A percentile compares a stretch with the other conserved stretches of the same genome.
Conservation (phyloP, 2,329 filamentous ascomycete genomes). For the Colletotrichum sojae region DNA sequence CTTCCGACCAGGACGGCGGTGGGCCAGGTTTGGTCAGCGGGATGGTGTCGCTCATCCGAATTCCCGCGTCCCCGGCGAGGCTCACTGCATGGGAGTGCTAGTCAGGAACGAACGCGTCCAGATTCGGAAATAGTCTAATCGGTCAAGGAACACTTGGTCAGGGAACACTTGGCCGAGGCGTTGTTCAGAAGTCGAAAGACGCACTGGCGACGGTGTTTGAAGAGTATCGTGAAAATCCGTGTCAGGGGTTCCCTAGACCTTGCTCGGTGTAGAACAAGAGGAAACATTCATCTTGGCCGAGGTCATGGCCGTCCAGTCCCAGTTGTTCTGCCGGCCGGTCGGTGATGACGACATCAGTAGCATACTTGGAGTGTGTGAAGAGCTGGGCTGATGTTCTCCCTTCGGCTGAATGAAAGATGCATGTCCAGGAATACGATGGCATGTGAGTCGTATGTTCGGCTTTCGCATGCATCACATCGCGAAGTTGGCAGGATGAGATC, state of each 20-base stretch:
- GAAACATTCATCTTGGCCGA: neutral
- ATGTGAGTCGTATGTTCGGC: conserved; percentile 22
- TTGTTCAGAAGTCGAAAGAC: conserved; percentile 13
- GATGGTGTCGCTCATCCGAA: conserved; percentile 25
- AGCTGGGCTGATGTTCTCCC: conserved; percentile 11
- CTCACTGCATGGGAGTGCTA: conserved; percentile 21
- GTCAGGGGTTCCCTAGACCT: neutral
- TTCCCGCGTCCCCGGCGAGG: conserved; percentile 8
- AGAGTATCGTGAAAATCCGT: conserved; percentile 18
- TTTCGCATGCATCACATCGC: neutral
- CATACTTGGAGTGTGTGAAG: neutral
- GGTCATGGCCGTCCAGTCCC: conserved; percentile 13
- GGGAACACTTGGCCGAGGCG: conserved; percentile 34
- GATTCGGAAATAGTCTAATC: conserved; percentile 32
- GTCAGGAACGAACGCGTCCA: conserved; percentile 23
- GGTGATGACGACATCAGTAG: conserved; percentile 25
- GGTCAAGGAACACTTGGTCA: conserved; percentile 16
- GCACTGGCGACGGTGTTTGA: conserved; percentile 21
- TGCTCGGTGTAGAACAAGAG: neutral
- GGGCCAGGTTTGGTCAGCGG: conserved; percentile 1
- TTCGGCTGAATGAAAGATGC: conserved; percentile 22
- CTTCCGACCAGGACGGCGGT: conserved; percentile 9
- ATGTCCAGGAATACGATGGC: conserved; percentile 24
- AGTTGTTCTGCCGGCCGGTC: conserved; percentile 6
- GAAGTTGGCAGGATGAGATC: conserved; percentile 7